phyloP scores from a whole-genome alignment of 2,329 filamentous ascomycete genomes.

The Davidsoniella australis region DNA sequence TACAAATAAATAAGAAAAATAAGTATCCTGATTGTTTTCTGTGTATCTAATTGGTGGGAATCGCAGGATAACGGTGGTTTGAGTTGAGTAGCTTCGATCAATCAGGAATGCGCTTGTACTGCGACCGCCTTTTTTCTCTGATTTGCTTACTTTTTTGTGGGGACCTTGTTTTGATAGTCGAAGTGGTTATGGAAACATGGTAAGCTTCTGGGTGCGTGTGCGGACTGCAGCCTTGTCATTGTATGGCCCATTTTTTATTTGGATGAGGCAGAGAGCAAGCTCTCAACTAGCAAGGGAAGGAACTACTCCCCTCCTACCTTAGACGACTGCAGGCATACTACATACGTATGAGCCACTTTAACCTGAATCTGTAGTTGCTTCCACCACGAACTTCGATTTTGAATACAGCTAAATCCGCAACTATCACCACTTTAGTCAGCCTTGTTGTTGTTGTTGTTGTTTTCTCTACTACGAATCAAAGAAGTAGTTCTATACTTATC shows the following conservation, averaged over 20 bases:
- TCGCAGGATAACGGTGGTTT: background rate
- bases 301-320: conserved; percentile 9
- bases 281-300: conserved; percentile 1
- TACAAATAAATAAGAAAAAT: background rate
- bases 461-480: background rate
- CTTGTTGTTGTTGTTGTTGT: background rate
- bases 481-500: too few species aligned
- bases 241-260: conserved; percentile 6
- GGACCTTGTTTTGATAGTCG: background rate
- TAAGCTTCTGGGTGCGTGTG: conserved; percentile 10
- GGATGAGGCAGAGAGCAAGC: conserved; percentile 3
- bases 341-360: background rate
- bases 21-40: too few species aligned
- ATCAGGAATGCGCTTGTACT: too few species aligned
- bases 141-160: conserved; percentile 1
- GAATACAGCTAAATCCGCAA: background rate
- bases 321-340: background rate
- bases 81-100: background rate
- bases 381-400: background rate
- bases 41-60: too few species aligned
- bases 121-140: too few species aligned
- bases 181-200: background rate
- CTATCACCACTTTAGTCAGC: background rate
- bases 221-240: conserved; percentile 12
- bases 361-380: background rate